Evolutionary conservation across 768 basidiomycete genomes (phyloP).

Genomic region (Gloeopeniophorella convolvens): DNA sequence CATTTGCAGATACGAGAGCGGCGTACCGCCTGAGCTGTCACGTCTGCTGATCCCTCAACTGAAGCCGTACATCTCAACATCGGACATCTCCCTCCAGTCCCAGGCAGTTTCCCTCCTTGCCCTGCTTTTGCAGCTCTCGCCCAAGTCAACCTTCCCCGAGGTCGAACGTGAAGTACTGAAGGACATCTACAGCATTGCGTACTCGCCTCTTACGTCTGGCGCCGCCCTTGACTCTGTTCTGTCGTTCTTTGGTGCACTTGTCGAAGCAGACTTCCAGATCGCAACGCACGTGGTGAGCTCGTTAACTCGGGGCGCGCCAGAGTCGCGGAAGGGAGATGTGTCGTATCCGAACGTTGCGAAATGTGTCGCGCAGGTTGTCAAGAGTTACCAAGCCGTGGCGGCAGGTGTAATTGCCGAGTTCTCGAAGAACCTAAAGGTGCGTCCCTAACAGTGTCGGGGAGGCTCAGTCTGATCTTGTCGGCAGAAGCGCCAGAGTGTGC

Average conservation of each 20-base stretch:
- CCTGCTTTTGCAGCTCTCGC: constrained; percentile 61
- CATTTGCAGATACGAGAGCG: constrained; percentile 38
- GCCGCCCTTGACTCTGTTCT: constrained; percentile 76
- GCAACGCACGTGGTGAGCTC: constrained; percentile 77
- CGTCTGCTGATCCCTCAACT: constrained; percentile 64
- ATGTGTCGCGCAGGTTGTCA: constrained; percentile 79
- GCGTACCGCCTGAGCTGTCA: constrained; percentile 53
- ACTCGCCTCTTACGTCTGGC: constrained; percentile 74
- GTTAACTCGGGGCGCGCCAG: constrained; percentile 60
- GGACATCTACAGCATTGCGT: constrained; percentile 62
- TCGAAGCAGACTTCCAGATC: constrained; percentile 76
- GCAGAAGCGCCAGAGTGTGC: constrained; percentile 34
- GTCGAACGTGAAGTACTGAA: constrained; percentile 65
- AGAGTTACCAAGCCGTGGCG: constrained; percentile 59
- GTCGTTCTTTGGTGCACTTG: constrained; percentile 75
- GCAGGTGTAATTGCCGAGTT: constrained; percentile 84
- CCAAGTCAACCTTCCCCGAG: constrained; percentile 62
- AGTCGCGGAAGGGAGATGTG: constrained; percentile 50
- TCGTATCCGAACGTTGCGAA: constrained; percentile 70
- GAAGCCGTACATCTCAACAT: constrained; percentile 63
- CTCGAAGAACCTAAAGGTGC: constrained; percentile 71
- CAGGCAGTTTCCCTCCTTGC: constrained; percentile 62
- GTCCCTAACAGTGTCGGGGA: not conserved
- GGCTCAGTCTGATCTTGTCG: not conserved
- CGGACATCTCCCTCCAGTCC: constrained; percentile 74